phyloP scores from a whole-genome alignment of 805 yeast genomes.

The Metschnikowia reukaufii region DNA sequence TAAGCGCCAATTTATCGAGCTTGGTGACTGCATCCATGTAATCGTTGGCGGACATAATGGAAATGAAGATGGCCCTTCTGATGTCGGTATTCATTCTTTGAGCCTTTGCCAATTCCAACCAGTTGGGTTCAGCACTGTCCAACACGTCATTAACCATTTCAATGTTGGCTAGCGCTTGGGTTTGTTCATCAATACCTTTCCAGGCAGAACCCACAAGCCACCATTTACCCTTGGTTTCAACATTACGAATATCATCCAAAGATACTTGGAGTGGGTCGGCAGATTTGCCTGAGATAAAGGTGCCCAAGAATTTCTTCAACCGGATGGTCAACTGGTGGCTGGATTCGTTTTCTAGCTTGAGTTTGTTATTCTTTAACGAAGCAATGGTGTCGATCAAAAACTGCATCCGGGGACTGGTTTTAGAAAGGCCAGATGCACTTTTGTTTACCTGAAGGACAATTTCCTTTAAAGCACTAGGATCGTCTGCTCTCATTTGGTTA shows the following conservation, averaged over 20 bases:
- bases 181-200: slow-evolving; percentile 58
- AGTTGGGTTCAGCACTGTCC: slow-evolving; percentile 75
- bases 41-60: slow-evolving; percentile 94
- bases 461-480: slow-evolving; percentile 80
- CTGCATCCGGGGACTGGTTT: slow-evolving; percentile 58
- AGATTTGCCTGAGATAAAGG: slow-evolving; percentile 44
- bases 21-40: slow-evolving; percentile 83
- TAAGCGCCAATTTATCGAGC: slow-evolving; percentile 74
- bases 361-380: slow-evolving; percentile 81
- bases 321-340: slow-evolving; percentile 51
- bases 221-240: slow-evolving; percentile 91
- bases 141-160: slow-evolving; percentile 57
- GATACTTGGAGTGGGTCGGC: slow-evolving; percentile 83
- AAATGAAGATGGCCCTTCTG: slow-evolving; percentile 88
- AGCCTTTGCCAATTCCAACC: slow-evolving; percentile 80
- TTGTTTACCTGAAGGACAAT: slow-evolving; percentile 56
- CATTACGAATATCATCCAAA: slow-evolving; percentile 73
- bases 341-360: slow-evolving; percentile 55
- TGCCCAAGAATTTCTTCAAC: slow-evolving; percentile 63
- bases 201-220: slow-evolving; percentile 99
- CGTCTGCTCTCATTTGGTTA: slow-evolving; percentile 82
- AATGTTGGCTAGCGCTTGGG: slow-evolving; percentile 33
- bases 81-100: slow-evolving; percentile 96
- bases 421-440: slow-evolving; percentile 34
- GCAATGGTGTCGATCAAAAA: slow-evolving; percentile 84